Percentiles rank a stretch among this genome's conserved stretches.
Evolutionary conservation across 768 basidiomycete genomes (phyloP).

Genomic region (Calocybe gangraenosa): DNA sequence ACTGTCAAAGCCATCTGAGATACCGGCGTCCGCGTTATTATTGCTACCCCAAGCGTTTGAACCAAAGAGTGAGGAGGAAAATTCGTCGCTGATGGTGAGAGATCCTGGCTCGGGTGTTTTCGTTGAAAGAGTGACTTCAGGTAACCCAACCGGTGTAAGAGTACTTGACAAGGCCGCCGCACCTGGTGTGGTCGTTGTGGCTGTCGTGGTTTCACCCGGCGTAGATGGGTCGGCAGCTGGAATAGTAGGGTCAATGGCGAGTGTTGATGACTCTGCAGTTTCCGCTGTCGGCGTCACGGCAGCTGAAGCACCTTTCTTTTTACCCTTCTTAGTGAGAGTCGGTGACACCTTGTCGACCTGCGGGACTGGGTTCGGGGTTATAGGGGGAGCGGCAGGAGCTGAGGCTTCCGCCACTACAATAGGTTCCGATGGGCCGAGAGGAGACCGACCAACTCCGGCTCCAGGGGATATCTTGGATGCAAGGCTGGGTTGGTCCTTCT

Average conservation of each 20-base stretch:
- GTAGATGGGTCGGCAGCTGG: conserved; percentile 8
- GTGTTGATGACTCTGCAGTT: conserved; percentile 5
- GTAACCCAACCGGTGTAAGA: conserved; percentile 15
- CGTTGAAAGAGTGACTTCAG: conserved; percentile 12
- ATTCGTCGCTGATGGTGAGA: conserved; percentile 5
- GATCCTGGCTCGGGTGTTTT: conserved; percentile 11
- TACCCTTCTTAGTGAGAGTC: conserved; percentile 6
- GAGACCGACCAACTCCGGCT: conserved; percentile 13
- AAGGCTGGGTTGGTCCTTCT: neutral
- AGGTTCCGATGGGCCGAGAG: conserved; percentile 14
- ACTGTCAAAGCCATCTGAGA: conserved; percentile 2
- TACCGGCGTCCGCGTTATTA: neutral
- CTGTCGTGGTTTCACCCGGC: conserved; percentile 10
- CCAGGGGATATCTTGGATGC: conserved; percentile 21
- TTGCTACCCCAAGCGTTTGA: conserved; percentile 5
- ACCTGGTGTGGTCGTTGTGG: conserved; percentile 21
- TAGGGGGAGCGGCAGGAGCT: conserved; percentile 1
- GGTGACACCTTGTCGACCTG: conserved; percentile 5
- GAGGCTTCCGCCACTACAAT: conserved; percentile 9
- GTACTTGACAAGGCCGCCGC: conserved; percentile 3
- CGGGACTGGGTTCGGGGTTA: neutral
- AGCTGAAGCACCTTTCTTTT: conserved; percentile 12
- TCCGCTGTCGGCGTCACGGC: conserved; percentile 11
- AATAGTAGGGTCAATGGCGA: conserved; percentile 6
- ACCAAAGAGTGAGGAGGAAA: conserved; percentile 13